phyloP scores from a whole-genome alignment of 129 eudicot species.

The Flaveria linearis region DNA sequence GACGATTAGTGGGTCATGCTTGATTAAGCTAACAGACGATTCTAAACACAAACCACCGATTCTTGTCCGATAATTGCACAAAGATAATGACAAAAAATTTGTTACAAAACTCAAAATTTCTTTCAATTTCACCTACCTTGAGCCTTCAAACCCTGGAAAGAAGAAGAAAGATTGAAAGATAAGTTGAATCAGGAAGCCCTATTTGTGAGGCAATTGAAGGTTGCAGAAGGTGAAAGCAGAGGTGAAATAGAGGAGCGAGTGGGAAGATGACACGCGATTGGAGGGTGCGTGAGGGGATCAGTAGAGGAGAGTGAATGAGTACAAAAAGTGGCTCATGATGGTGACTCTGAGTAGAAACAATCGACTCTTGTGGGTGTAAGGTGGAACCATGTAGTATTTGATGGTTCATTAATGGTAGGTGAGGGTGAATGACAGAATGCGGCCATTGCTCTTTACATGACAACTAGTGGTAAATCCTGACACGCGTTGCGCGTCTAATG shows the following conservation, averaged over 20 bases:
- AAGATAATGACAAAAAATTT: constrained; percentile 20
- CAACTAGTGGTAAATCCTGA: too few species aligned
- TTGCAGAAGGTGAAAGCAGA: constrained; percentile 13
- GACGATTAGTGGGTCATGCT: constrained; percentile 27
- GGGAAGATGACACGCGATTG: constrained; percentile 7
- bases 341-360: not conserved
- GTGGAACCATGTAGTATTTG: not conserved
- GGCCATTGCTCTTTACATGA: not conserved
- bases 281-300: constrained; percentile 26
- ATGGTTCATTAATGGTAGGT: not conserved
- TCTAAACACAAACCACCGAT: constrained; percentile 23
- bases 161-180: not conserved
- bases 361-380: not conserved
- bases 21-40: constrained; percentile 26
- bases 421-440: not conserved
- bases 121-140: too few species aligned
- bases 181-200: not conserved
- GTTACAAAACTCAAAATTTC: too few species aligned
- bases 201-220: constrained; percentile 3
- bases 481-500: too few species aligned
- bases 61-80: constrained; percentile 10
- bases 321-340: constrained; percentile 33
- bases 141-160: not conserved
- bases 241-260: not conserved
- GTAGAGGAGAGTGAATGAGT: not conserved